phyloP scores from a whole-genome alignment of 106 monocot genomes.

The Apostasia ramifera region DNA sequence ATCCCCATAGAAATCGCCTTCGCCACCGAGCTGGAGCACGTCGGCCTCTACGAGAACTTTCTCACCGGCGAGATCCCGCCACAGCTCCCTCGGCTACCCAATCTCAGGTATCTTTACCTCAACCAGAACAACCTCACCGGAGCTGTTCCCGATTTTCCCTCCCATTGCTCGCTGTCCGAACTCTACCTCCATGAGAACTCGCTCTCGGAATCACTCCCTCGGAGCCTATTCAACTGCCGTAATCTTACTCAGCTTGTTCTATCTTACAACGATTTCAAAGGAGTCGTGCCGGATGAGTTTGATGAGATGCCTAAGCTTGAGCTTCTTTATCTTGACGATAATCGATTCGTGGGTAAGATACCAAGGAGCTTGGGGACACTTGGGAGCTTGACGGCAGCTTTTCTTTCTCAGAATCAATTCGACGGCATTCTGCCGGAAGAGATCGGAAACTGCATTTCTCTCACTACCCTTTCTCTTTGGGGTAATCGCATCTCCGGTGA shows the following conservation, averaged over 20 bases:
- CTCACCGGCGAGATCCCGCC: conserved; percentile 54
- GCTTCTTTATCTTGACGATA: conserved; percentile 34
- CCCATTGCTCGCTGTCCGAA: conserved; percentile 17
- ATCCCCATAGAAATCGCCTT: conserved; percentile 34
- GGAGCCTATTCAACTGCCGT: conserved; percentile 32
- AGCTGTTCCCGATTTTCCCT: conserved; percentile 29
- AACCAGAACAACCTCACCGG: conserved; percentile 62
- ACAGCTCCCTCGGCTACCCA: conserved; percentile 37
- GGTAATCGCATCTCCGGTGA: conserved; percentile 43
- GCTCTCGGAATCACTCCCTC: conserved; percentile 44
- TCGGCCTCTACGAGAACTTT: conserved; percentile 32
- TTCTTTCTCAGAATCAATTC: conserved; percentile 31
- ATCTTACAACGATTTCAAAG: conserved; percentile 30
- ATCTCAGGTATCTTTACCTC: conserved; percentile 35
- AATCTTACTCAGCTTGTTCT: conserved; percentile 28
- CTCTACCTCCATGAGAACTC: conserved; percentile 39
- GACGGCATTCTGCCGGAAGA: conserved; percentile 37
- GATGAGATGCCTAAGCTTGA: conserved; percentile 17
- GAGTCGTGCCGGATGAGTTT: conserved; percentile 37
- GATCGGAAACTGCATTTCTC: conserved; percentile 23
- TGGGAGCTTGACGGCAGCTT: conserved; percentile 18
- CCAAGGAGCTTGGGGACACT: conserved; percentile 31
- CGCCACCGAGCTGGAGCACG: conserved; percentile 21
- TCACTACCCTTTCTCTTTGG: conserved; percentile 27
- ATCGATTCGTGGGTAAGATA: conserved; percentile 36